Base-by-base conservation (phyloP, 257 asterid genomes). In the Asclepias syriaca region DNA sequence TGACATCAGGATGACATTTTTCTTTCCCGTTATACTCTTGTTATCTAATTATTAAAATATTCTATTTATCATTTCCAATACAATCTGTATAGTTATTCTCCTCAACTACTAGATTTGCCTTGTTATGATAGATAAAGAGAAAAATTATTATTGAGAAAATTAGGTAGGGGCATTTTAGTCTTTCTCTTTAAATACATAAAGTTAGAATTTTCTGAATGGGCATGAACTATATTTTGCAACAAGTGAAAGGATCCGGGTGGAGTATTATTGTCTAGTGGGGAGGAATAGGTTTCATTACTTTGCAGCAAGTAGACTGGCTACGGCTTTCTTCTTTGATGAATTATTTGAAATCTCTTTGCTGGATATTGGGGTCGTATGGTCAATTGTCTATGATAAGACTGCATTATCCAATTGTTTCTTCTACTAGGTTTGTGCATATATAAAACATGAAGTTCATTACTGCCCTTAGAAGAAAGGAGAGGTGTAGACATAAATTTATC, bases 271-370 rank as follows among this genome's bases (percentile, higher is more conserved):
- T 32, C 34, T 18, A 46, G 39, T 29, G 55, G 10, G 22, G 18
- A 14, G 29, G 29, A 24, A 24, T 24, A 14, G 12, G 22, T 22
- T 67, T 6, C 49, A 40, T 48, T 21, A 18, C 11, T 18, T 22
- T 48, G 58, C 48, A 43, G 48, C 48, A 6, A 16, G 59, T 51
- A 21, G 11, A 32, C 8, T 39, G 11, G 19, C 8, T 39, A 39
- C 14, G 55, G 49, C 4, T 15, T 59, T 16, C 55, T 48, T n/a
- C 27, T 58, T 21, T 58, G 12, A 12, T 34, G 58, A 7, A 43
- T 72, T n/a, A 45, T 72, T 54, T 45, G 46, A 15, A 45, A 58
- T 71, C 75, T 71, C 60, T 71, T 19, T 14, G 8, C 21, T 27
- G 34, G 1, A 46, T 15, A 46, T 34, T 21, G 37, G 43, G 45